These are phyloP conservation scores for Isoetes engelmannii DNA, from an alignment of 83 land plant genomes.

Conservation along the genomic window DNA sequence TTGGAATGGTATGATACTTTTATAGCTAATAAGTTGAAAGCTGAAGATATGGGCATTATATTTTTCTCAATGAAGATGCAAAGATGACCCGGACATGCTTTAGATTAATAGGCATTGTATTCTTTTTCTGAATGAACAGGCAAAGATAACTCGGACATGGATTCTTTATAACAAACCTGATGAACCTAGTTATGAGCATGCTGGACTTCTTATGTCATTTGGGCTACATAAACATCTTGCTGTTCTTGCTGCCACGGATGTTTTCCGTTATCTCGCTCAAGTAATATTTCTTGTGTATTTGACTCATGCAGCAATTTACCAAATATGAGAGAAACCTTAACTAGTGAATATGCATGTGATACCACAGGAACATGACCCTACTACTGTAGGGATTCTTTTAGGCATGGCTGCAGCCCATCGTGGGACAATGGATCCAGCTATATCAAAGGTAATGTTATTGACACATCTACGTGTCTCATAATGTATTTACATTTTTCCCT, in stretches of 20 bases:
- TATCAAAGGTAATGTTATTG: constrained; percentile 59
- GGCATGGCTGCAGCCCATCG: constrained; percentile 92
- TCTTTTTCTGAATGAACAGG: constrained; percentile 34
- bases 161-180: constrained; percentile 84
- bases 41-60: too few species aligned
- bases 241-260: constrained; percentile 67
- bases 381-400: constrained; percentile 82
- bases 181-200: constrained; percentile 80
- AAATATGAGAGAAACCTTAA: neutral
- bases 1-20: too few species aligned
- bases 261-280: constrained; percentile 75
- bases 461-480: neutral
- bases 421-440: constrained; percentile 85
- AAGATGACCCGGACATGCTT: too few species aligned
- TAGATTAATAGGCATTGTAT: neutral
- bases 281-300: constrained; percentile 25
- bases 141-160: constrained; percentile 94
- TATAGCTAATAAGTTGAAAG: too few species aligned
- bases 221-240: constrained; percentile 87
- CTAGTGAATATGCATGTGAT: neutral
- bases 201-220: constrained; percentile 85
- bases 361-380: constrained; percentile 79
- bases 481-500: too few species aligned
- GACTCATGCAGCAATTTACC: neutral
- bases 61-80: too few species aligned